These are phyloP conservation scores for Lasiodiplodia gonubiensis DNA, from an alignment of 2,329 filamentous ascomycete species.

Conservation along the genomic window DNA sequence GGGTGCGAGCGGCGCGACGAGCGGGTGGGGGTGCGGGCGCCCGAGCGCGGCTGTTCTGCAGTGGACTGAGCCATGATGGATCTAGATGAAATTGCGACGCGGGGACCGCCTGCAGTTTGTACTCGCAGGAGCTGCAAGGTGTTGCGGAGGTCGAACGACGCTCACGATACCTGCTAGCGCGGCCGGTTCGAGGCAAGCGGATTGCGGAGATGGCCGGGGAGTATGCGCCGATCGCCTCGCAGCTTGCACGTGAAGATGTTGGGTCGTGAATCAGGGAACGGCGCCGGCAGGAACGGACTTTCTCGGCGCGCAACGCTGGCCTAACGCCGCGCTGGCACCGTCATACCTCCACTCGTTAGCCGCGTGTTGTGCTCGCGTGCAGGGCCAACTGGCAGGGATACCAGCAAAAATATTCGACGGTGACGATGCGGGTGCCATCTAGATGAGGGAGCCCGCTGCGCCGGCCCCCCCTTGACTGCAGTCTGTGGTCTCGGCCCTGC, in stretches of 20 bases:
- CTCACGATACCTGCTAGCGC: slow-evolving; percentile 23
- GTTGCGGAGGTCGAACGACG: slow-evolving; percentile 18
- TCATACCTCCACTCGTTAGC: slow-evolving; percentile 14
- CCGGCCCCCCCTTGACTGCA: background rate
- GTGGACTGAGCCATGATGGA: slow-evolving; percentile 21
- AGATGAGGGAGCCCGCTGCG: slow-evolving; percentile 17
- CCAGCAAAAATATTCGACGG: slow-evolving; percentile 5
- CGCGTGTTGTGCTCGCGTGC: slow-evolving; percentile 9
- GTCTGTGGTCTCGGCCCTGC: background rate
- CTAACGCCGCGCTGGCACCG: background rate
- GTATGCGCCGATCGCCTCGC: background rate
- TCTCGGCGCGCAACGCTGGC: slow-evolving; percentile 12
- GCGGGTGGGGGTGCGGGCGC: slow-evolving; percentile 28
- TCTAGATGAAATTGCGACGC: slow-evolving; percentile 9
- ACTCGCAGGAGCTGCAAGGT: slow-evolving; percentile 7
- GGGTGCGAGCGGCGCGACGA: slow-evolving; percentile 61
- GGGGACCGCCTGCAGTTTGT: slow-evolving; percentile 8
- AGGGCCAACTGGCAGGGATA: slow-evolving; percentile 15
- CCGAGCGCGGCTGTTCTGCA: slow-evolving; percentile 21
- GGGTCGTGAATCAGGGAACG: slow-evolving; percentile 11
- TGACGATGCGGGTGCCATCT: slow-evolving; percentile 13
- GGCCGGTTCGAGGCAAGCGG: slow-evolving; percentile 11
- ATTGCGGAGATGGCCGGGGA: slow-evolving; percentile 21
- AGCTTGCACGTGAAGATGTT: slow-evolving; percentile 10
- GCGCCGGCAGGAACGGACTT: slow-evolving; percentile 12